Evolutionary conservation across 225 moss, liverwort and hornwort species (phyloP), one percentile per base, ranked within the genome.

Genomic region (Physcomitrellopsis africana): DNA sequence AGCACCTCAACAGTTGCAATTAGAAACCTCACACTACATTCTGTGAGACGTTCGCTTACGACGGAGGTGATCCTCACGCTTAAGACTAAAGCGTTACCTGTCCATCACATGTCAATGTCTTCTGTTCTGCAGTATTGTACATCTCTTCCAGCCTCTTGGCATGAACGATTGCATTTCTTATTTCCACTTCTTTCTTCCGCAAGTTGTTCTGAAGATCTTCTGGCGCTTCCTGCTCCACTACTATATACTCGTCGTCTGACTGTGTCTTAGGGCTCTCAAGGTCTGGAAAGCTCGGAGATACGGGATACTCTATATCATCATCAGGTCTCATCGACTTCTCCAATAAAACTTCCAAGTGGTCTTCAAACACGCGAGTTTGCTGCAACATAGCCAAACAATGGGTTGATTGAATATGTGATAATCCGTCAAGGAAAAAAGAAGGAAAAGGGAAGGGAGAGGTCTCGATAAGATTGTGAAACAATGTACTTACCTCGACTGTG

Each of bases 211-310:
- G 68, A 63, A 72, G 27, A 64, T 19, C 14, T 37, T 64, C 65
- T 11, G 85, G 57, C 13, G 75, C 44, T 46, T 72, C 79, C 24
- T 65, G 69, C 26, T 79, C 85, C 52, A 85, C 85, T 19, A 85
- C 85, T 59, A 85, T 69, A 47, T 75, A 85, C 46, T 79, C 85
- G 46, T 85, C 85, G 23, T 81, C 85, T 23, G 81, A 81, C 55
- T 79, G 81, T 9, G 81, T 63, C 53, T 68, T 79, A 56, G 81
- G 81, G 54, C 81, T 85, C 55, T 70, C 77, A 42, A 72, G 48
- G 29, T 73, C 81, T 14, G 44, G 58, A 42, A 22, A 10, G 54
- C 9, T 42, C 32, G 72, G 76, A 67, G 67, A 76, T 53, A 63
- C 63, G 19, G 65, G 61, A 63, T 10, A 54, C 23, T 57, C 19